A percentile compares a stretch with the other conserved stretches of the same genome.
Evolutionary conservation across 1,284 basidiomycete genomes (phyloP).

Genomic region (Sanguinoderma infundibulare): DNA sequence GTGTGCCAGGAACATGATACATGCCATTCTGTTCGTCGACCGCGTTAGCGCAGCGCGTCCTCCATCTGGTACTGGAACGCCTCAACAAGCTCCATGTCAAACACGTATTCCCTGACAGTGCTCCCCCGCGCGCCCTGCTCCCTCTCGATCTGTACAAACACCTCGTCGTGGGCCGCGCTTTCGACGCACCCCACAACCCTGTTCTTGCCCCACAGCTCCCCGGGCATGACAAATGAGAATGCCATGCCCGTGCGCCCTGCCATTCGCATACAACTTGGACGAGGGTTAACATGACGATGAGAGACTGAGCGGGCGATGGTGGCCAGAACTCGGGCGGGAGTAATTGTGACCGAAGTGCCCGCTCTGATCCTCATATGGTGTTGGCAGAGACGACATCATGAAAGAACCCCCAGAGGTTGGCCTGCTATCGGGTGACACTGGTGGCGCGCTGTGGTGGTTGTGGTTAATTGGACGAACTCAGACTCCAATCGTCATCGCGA

Average conservation of each 20-base stretch:
- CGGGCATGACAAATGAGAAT: slow-evolving; percentile 88
- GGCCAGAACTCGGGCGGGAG: slow-evolving; percentile 72
- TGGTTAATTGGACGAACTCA: slow-evolving; percentile 53
- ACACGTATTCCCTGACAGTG: slow-evolving; percentile 89
- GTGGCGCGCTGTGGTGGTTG: slow-evolving; percentile 68
- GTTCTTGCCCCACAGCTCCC: slow-evolving; percentile 78
- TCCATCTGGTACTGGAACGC: slow-evolving; percentile 99
- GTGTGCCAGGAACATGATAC: slow-evolving; percentile 34
- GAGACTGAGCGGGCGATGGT: slow-evolving; percentile 52
- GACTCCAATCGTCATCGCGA: slow-evolving; percentile 3
- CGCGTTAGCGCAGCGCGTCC: slow-evolving; percentile 89
- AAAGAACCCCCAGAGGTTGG: slow-evolving; percentile 83
- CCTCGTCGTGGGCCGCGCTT: slow-evolving; percentile 69
- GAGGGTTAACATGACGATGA: slow-evolving; percentile 58
- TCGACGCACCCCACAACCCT: slow-evolving; percentile 70
- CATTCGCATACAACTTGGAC: slow-evolving; percentile 56
- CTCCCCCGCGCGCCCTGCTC: slow-evolving; percentile 75
- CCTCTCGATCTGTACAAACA: slow-evolving; percentile 80
- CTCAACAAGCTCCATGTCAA: slow-evolving; percentile 94
- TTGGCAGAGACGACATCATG: slow-evolving; percentile 69
- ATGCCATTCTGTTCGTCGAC: slow-evolving; percentile 40
- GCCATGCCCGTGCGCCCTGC: slow-evolving; percentile 95
- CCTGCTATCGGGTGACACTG: slow-evolving; percentile 78
- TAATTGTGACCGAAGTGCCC: slow-evolving; percentile 55
- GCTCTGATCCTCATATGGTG: slow-evolving; percentile 60